phyloP scores from a whole-genome alignment of 345 rosid genomes.

The Arabidopsis thaliana region DNA sequence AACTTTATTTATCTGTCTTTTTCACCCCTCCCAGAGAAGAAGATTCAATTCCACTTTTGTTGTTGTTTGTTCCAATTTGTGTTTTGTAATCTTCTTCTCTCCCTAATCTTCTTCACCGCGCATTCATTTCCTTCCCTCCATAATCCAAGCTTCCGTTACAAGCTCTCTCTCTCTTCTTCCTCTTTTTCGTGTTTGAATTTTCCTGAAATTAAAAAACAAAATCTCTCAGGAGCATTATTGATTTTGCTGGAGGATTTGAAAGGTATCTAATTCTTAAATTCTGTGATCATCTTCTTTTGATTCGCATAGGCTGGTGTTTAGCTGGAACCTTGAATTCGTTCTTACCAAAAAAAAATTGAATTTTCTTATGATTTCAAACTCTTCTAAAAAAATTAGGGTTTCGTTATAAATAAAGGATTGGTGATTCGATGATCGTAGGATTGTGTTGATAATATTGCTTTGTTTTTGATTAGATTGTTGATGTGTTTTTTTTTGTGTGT shows the following conservation, averaged over 20 bases:
- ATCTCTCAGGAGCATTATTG: conserved; percentile 21
- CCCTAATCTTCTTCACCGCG: conserved; percentile 29
- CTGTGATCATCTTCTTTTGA: conserved; percentile 9
- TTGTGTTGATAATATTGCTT: not conserved
- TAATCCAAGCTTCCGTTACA: conserved; percentile 48
- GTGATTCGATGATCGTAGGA: not conserved
- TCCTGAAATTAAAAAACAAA: not conserved
- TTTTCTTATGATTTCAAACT: conserved; percentile 5
- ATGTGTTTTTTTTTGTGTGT: not conserved
- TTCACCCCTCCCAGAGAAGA: conserved; percentile 33
- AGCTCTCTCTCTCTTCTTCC: not conserved
- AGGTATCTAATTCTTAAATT: conserved; percentile 29
- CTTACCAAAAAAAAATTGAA: not conserved
- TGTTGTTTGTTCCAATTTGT: not conserved
- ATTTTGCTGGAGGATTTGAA: conserved; percentile 18
- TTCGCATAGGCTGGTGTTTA: conserved; percentile 16
- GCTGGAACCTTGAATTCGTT: conserved; percentile 26
- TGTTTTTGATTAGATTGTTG: not conserved
- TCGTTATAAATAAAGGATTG: not conserved
- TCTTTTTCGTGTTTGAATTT: conserved; percentile 32
- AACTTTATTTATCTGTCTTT: conserved; percentile 38
- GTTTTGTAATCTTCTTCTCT: conserved; percentile 26
- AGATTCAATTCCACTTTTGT: conserved; percentile 38
- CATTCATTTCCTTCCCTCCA: conserved; percentile 46
- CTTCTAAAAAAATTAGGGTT: conserved; percentile 34